Evolutionary conservation across 73 alveolate genomes (phyloP).

Genomic region (Halteria grandinella): DNA sequence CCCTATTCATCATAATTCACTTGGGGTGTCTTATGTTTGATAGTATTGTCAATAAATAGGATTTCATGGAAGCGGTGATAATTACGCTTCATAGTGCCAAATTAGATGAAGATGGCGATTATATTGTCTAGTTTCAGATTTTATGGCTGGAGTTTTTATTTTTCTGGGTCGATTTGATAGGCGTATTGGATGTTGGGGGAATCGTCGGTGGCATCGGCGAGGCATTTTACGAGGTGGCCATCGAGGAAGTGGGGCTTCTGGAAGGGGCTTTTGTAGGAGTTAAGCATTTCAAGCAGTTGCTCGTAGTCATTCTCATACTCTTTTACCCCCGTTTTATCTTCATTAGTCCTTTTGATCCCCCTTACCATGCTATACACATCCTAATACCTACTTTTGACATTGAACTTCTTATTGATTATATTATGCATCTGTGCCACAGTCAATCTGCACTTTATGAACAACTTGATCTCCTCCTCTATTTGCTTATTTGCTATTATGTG

Average conservation of each 20-base stretch:
- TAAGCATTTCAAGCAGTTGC: conserved; percentile 39
- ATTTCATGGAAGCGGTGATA: conserved; percentile 20
- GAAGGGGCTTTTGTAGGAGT: neutral
- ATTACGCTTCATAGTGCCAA: conserved; percentile 14
- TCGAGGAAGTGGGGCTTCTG: too few species aligned
- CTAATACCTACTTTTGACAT: conserved; percentile 46
- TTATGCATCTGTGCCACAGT: conserved; percentile 35
- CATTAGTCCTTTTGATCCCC: conserved; percentile 28
- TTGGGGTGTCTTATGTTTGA: conserved; percentile 5
- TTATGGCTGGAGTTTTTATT: neutral
- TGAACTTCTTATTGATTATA: conserved; percentile 41
- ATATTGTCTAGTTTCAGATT: conserved; percentile 35
- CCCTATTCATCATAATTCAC: neutral
- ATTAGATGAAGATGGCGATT: conserved; percentile 1
- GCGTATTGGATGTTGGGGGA: too few species aligned
- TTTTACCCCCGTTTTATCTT: conserved; percentile 7
- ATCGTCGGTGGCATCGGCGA: too few species aligned
- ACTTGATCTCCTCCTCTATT: conserved; percentile 33
- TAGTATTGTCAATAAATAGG: conserved; percentile 24
- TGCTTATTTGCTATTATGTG: conserved; percentile 27
- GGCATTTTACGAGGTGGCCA: too few species aligned
- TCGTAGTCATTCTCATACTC: conserved; percentile 43
- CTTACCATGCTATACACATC: conserved; percentile 57
- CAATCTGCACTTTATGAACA: conserved; percentile 35
- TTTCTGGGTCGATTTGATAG: neutral